These are phyloP conservation scores for Nigrospora osmanthi DNA, from an alignment of 2,329 filamentous ascomycete genomes.

Conservation along the genomic window DNA sequence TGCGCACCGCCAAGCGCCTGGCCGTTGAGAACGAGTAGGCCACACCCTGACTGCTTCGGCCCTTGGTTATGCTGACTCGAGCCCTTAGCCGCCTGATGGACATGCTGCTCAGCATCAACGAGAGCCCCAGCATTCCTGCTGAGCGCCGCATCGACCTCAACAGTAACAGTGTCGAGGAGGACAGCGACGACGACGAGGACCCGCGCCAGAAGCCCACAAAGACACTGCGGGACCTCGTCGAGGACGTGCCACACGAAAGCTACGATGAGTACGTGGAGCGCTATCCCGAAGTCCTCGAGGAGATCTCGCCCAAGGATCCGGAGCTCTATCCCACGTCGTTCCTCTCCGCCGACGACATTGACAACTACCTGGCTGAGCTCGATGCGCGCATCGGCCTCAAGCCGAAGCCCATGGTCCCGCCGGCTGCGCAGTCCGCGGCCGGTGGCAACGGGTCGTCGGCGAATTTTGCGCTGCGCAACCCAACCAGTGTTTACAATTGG, in stretches of 20 bases:
- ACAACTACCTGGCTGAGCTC: slow-evolving; percentile 63
- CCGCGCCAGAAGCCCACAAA: slow-evolving; percentile 31
- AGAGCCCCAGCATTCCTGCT: slow-evolving; percentile 67
- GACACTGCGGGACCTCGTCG: slow-evolving; percentile 40
- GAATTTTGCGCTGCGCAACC: slow-evolving; percentile 60
- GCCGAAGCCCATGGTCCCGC: slow-evolving; percentile 41
- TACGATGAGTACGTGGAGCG: slow-evolving; percentile 51
- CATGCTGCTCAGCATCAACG: slow-evolving; percentile 83
- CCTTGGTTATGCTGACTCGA: slow-evolving; percentile 7
- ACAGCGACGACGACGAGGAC: slow-evolving; percentile 30
- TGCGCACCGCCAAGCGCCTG: slow-evolving; percentile 72
- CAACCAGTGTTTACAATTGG: slow-evolving; percentile 94
- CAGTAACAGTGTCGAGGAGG: slow-evolving; percentile 30
- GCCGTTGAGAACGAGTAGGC: slow-evolving; percentile 88
- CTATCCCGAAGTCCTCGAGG: slow-evolving; percentile 48
- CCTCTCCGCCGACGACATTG: slow-evolving; percentile 61
- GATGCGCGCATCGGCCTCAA: slow-evolving; percentile 43
- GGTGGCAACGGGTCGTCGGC: slow-evolving; percentile 21
- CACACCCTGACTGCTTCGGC: slow-evolving; percentile 3
- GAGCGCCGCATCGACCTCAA: slow-evolving; percentile 68
- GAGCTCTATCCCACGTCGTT: slow-evolving; percentile 55
- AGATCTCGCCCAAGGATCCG: slow-evolving; percentile 41
- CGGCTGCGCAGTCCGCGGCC: slow-evolving; percentile 30
- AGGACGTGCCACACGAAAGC: slow-evolving; percentile 42
- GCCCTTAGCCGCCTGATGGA: slow-evolving; percentile 71